phyloP scores from a whole-genome alignment of 164 flowering plant genomes.

The Kingdonia uniflora region DNA sequence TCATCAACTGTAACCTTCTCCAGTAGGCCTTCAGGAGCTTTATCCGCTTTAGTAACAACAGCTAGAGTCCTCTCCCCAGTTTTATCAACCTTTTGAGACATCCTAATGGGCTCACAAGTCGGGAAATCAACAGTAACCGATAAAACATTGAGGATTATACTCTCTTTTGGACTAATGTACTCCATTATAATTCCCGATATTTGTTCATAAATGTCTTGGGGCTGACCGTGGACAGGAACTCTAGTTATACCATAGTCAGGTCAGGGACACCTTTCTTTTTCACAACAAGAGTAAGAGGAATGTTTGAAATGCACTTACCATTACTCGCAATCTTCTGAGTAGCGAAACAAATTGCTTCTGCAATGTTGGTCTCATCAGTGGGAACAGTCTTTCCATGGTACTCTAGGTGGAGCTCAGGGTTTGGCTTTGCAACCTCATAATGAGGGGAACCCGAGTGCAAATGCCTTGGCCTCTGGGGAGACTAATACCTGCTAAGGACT shows the following conservation, averaged over 20 bases:
- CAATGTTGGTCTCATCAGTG: background rate
- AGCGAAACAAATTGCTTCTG: constrained; percentile 1
- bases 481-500: constrained; percentile 4
- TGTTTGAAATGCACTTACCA: constrained; percentile 2
- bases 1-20: constrained; percentile 6
- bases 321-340: constrained; percentile 5
- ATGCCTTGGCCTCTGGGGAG: constrained; percentile 1
- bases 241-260: constrained; percentile 8
- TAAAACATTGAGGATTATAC: constrained; percentile 6
- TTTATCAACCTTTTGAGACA: constrained; percentile 5
- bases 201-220: constrained; percentile 5
- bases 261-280: constrained; percentile 8
- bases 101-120: constrained; percentile 6
- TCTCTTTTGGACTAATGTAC: constrained; percentile 2
- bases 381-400: background rate
- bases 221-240: constrained; percentile 11
- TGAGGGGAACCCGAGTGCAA: constrained; percentile 1
- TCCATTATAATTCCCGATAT: constrained; percentile 4
- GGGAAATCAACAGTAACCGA: constrained; percentile 7
- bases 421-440: constrained; percentile 6
- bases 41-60: constrained; percentile 6
- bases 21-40: constrained; percentile 7
- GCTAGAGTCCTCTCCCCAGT: constrained; percentile 4
- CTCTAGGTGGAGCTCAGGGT: background rate
- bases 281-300: constrained; percentile 7